Evolutionary conservation across 176 grass and related monocot genomes (phyloP).

Genomic region (Triticum dicoccoides): DNA sequence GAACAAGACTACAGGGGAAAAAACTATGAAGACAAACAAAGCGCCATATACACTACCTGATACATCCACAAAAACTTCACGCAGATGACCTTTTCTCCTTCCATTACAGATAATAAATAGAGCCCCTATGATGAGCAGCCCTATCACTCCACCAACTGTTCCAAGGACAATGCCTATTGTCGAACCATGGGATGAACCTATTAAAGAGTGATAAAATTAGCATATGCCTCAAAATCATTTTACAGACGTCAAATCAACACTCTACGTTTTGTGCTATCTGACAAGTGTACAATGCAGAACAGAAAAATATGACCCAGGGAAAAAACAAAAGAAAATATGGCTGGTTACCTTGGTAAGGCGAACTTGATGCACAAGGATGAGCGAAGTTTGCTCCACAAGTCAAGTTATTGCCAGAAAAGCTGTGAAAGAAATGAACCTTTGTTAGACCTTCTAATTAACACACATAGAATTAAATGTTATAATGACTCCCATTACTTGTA

Average conservation of each 20-base stretch:
- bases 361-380: conserved; percentile 63
- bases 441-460: conserved; percentile 29
- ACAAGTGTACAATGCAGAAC: conserved; percentile 18
- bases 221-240: neutral
- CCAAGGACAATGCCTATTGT: conserved; percentile 80
- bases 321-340: neutral
- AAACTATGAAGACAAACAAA: conserved; percentile 9
- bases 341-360: conserved; percentile 64
- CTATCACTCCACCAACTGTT: conserved; percentile 65
- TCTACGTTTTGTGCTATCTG: neutral
- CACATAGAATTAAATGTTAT: neutral
- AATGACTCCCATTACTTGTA: conserved; percentile 74
- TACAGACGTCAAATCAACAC: neutral
- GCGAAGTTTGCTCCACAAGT: conserved; percentile 76
- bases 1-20: neutral
- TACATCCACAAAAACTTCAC: conserved; percentile 92
- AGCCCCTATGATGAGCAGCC: conserved; percentile 55
- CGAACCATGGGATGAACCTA: conserved; percentile 61
- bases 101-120: conserved; percentile 70
- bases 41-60: conserved; percentile 48
- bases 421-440: conserved; percentile 48
- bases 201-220: conserved; percentile 26
- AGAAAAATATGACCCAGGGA: neutral
- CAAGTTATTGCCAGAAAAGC: conserved; percentile 91
- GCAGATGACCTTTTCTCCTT: conserved; percentile 56